Evolutionary conservation across 1,284 basidiomycete species (phyloP).

Genomic region (Boletellus dicymbophilus): DNA sequence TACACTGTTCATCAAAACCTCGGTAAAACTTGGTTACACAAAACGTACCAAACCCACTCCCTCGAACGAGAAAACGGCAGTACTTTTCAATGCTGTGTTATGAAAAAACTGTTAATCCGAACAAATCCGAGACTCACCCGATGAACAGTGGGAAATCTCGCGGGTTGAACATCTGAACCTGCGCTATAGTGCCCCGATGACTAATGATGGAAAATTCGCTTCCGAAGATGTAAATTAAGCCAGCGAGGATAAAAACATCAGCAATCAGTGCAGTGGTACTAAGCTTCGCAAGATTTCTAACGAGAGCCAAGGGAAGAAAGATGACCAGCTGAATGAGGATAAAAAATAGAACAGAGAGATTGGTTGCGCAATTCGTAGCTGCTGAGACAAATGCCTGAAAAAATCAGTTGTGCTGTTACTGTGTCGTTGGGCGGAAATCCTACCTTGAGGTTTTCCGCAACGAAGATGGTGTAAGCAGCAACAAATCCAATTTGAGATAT

Average conservation of each 20-base stretch:
- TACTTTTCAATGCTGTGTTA: constrained; percentile 47
- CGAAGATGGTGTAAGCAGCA: constrained; percentile 93
- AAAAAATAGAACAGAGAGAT: constrained; percentile 76
- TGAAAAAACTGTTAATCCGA: constrained; percentile 1
- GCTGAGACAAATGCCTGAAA: constrained; percentile 79
- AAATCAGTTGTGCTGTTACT: constrained; percentile 2
- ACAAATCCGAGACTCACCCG: constrained; percentile 55
- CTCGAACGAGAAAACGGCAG: constrained; percentile 98
- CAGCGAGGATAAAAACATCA: constrained; percentile 93
- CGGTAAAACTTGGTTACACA: not conserved
- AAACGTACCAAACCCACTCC: constrained; percentile 86
- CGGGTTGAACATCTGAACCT: constrained; percentile 87
- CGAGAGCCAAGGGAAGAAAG: constrained; percentile 86
- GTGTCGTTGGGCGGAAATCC: not conserved
- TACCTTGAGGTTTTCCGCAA: constrained; percentile 87
- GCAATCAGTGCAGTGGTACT: constrained; percentile 92
- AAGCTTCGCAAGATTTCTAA: constrained; percentile 91
- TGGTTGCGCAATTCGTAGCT: constrained; percentile 76
- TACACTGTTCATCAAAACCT: constrained; percentile 25
- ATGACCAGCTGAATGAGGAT: constrained; percentile 85
- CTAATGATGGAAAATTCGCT: constrained; percentile 76
- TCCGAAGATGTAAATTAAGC: constrained; percentile 84
- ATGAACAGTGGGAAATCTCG: constrained; percentile 91
- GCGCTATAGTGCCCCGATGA: constrained; percentile 72
- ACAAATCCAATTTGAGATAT: constrained; percentile 93